Conservation (phyloP, 371 early-diverging fungal species). For the Mucor mucedo region DNA sequence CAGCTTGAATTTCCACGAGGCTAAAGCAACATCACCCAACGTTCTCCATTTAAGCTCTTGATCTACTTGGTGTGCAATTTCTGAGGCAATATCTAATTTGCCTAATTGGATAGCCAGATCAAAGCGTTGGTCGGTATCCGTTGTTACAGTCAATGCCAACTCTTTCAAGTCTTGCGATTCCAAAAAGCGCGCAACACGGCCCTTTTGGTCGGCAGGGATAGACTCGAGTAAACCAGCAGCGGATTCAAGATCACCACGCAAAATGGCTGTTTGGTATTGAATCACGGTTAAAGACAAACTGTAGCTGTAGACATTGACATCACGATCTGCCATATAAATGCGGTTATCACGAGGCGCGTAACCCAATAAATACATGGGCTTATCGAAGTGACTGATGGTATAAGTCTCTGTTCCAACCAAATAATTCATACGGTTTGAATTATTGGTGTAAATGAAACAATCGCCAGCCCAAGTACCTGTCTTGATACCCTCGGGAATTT, state of each 20-base stretch:
- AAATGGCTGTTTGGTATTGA: conserved; percentile 95
- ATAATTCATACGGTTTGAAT: conserved; percentile 91
- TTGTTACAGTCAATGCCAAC: conserved; percentile 90
- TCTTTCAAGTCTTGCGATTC: conserved; percentile 92
- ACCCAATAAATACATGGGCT: conserved; percentile 89
- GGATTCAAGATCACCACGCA: conserved; percentile 87
- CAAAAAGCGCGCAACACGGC: conserved; percentile 93
- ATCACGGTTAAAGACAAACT: conserved; percentile 90
- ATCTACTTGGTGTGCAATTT: conserved; percentile 83
- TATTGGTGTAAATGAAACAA: conserved; percentile 95
- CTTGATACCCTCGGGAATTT: conserved; percentile 87
- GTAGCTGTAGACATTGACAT: conserved; percentile 88
- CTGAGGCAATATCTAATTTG: conserved; percentile 82
- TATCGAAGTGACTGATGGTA: conserved; percentile 94
- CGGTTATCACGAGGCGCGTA: conserved; percentile 94
- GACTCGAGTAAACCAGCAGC: conserved; percentile 82
- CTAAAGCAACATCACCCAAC: conserved; percentile 90
- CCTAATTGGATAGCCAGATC: conserved; percentile 91
- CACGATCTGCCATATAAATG: conserved; percentile 92
- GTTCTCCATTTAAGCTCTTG: conserved; percentile 90
- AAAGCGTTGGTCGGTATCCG: conserved; percentile 93
- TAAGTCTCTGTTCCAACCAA: conserved; percentile 92
- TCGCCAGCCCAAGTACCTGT: conserved; percentile 98
- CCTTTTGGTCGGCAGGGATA: conserved; percentile 86
- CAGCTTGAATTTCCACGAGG: conserved; percentile 84